Evolutionary conservation across 2,329 filamentous ascomycete species (phyloP).

Genomic region (Cercospora sesami): DNA sequence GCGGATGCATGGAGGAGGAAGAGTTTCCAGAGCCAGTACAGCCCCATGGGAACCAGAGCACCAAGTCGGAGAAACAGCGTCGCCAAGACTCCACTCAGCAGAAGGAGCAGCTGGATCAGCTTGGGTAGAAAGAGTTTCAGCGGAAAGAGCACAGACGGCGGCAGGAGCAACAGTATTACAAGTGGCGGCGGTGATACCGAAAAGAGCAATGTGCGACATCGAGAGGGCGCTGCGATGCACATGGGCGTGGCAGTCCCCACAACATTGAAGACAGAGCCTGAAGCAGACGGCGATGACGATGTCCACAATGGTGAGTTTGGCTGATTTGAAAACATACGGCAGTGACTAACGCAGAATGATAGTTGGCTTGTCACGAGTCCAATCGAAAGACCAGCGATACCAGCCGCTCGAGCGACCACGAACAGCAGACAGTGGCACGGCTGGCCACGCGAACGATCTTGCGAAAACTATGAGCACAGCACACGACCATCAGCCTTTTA

Average conservation of each 20-base stretch:
- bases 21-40: slow-evolving; percentile 49
- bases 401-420: slow-evolving; percentile 29
- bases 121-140: slow-evolving; percentile 30
- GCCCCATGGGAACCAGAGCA: slow-evolving; percentile 51
- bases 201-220: slow-evolving; percentile 21
- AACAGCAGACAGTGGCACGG: slow-evolving; percentile 31
- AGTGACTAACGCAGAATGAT: slow-evolving; percentile 1
- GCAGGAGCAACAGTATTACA: slow-evolving; percentile 28
- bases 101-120: slow-evolving; percentile 36
- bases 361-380: slow-evolving; percentile 41
- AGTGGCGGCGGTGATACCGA: slow-evolving; percentile 22
- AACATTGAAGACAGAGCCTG: slow-evolving; percentile 40
- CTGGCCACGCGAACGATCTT: slow-evolving; percentile 29
- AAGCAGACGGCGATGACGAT: slow-evolving; percentile 49
- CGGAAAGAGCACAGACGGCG: slow-evolving; percentile 20
- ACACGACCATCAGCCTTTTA: slow-evolving; percentile 44
- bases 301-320: slow-evolving; percentile 47
- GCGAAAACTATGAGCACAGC: slow-evolving; percentile 29
- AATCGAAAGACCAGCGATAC: slow-evolving; percentile 32
- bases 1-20: slow-evolving; percentile 49
- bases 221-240: slow-evolving; percentile 18
- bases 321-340: neutral
- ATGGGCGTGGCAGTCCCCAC: slow-evolving; percentile 30
- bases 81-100: slow-evolving; percentile 17
- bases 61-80: slow-evolving; percentile 41